Conservation (phyloP, 306 rosid genomes). For the Cotoneaster glaucophyllus region DNA sequence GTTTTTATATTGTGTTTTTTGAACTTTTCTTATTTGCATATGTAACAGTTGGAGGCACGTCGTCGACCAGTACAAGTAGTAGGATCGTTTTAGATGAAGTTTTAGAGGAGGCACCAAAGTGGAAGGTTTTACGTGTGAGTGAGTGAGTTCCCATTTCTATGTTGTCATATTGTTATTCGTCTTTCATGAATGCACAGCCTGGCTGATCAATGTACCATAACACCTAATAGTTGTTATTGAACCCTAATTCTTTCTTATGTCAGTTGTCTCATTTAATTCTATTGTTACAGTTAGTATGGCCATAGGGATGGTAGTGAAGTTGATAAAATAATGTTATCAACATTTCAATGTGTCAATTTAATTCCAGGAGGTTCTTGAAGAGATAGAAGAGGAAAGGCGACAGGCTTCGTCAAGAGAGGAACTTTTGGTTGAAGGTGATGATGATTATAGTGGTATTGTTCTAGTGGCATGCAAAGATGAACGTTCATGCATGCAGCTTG, state of each 20-base stretch:
- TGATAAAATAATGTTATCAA: slow-evolving; percentile 23
- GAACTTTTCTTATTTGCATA: slow-evolving; percentile 12
- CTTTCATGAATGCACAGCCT: not conserved
- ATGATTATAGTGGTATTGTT: slow-evolving; percentile 53
- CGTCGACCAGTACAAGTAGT: slow-evolving; percentile 37
- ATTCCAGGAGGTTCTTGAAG: slow-evolving; percentile 85
- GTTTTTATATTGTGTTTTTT: not conserved
- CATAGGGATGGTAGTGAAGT: slow-evolving; percentile 3
- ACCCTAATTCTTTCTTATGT: not conserved
- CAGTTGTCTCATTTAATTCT: slow-evolving; percentile 2
- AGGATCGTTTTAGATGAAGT: slow-evolving; percentile 67
- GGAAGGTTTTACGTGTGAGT: slow-evolving; percentile 99
- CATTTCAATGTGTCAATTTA: slow-evolving; percentile 5
- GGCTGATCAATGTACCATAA: not conserved
- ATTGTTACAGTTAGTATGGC: slow-evolving; percentile 17
- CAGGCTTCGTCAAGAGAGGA: slow-evolving; percentile 44
- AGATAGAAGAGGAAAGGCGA: slow-evolving; percentile 77
- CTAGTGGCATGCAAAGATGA: slow-evolving; percentile 96
- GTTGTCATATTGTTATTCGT: slow-evolving; percentile 20
- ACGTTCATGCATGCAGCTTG: slow-evolving; percentile 87
- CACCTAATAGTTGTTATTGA: slow-evolving; percentile 4
- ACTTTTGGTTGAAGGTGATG: slow-evolving; percentile 43
- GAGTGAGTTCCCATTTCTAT: slow-evolving; percentile 76
- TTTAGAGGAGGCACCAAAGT: slow-evolving; percentile 96
- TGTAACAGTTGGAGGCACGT: slow-evolving; percentile 45